A percentile compares a stretch with the other conserved stretches of the same genome.
Conservation (phyloP, 108 stramenopile species). For the Cylindrotheca fusiformis region DNA sequence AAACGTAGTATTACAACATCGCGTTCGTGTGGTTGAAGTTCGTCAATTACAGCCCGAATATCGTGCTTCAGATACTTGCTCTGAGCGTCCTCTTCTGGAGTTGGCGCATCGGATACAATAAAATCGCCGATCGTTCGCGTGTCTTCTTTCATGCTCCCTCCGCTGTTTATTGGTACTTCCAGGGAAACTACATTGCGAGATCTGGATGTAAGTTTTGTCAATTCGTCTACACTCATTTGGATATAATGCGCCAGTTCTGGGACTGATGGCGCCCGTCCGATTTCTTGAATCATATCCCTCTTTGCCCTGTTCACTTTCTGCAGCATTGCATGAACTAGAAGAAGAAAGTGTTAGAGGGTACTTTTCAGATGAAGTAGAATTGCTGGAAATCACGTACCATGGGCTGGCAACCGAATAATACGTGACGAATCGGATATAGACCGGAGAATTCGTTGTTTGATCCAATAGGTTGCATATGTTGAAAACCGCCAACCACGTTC, state of each 20-base stretch:
- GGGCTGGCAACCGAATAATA: slow-evolving; percentile 87
- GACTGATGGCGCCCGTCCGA: slow-evolving; percentile 67
- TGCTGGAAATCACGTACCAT: slow-evolving; percentile 40
- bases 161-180: slow-evolving; percentile 38
- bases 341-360: slow-evolving; percentile 6
- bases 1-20: slow-evolving; percentile 79
- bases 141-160: slow-evolving; percentile 34
- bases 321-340: slow-evolving; percentile 58
- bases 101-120: slow-evolving; percentile 60
- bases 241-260: slow-evolving; percentile 74
- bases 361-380: not conserved
- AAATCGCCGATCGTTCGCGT: slow-evolving; percentile 59
- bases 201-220: slow-evolving; percentile 50
- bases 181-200: slow-evolving; percentile 58
- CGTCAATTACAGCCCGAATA: slow-evolving; percentile 53
- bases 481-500: slow-evolving; percentile 78
- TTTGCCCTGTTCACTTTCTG: slow-evolving; percentile 61
- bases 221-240: slow-evolving; percentile 66
- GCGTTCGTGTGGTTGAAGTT: slow-evolving; percentile 54
- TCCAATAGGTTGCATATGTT: slow-evolving; percentile 95
- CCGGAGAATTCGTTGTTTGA: slow-evolving; percentile 86
- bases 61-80: slow-evolving; percentile 47
- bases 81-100: slow-evolving; percentile 73
- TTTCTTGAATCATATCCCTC: slow-evolving; percentile 44
- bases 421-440: slow-evolving; percentile 80